phyloP scores from a whole-genome alignment of 768 basidiomycete genomes.

The Tulasnella sp. region DNA sequence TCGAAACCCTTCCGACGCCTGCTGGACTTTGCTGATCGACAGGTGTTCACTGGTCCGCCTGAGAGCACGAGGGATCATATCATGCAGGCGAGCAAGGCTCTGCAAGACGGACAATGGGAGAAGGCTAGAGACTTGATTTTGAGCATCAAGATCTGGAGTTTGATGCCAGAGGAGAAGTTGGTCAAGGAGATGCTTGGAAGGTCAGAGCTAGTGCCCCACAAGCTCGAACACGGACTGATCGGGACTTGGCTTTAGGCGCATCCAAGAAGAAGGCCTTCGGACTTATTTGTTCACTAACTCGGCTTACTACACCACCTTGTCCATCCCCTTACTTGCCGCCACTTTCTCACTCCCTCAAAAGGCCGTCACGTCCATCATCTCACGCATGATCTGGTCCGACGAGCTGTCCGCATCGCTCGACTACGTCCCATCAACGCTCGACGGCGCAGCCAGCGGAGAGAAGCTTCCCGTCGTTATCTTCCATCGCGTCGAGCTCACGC shows the following conservation, averaged over 20 bases:
- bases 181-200: slow-evolving; percentile 95
- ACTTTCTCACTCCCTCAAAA: slow-evolving; percentile 82
- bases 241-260: slow-evolving; percentile 58
- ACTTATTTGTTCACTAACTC: slow-evolving; percentile 99
- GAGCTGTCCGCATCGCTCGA: slow-evolving; percentile 91
- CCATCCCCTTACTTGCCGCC: slow-evolving; percentile 76
- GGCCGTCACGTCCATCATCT: slow-evolving; percentile 84
- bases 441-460: slow-evolving; percentile 36
- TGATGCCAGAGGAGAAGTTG: slow-evolving; percentile 82
- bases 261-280: slow-evolving; percentile 94
- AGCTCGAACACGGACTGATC: neutral
- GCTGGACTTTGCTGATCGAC: slow-evolving; percentile 93
- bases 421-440: slow-evolving; percentile 52
- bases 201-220: slow-evolving; percentile 45
- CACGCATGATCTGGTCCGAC: slow-evolving; percentile 98
- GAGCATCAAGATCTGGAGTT: slow-evolving; percentile 95
- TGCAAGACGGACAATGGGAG: slow-evolving; percentile 97
- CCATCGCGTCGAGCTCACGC: slow-evolving; percentile 84
- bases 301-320: slow-evolving; percentile 86
- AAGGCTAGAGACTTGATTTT: slow-evolving; percentile 89
- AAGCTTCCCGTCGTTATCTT: slow-evolving; percentile 67
- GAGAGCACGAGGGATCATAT: slow-evolving; percentile 98
- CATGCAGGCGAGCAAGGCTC: slow-evolving; percentile 96
- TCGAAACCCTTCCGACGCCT: slow-evolving; percentile 96
- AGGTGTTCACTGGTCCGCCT: slow-evolving; percentile 97